These are phyloP conservation scores for Globisporangium solare DNA, from an alignment of 352 stramenopile genomes.

Conservation along the genomic window DNA sequence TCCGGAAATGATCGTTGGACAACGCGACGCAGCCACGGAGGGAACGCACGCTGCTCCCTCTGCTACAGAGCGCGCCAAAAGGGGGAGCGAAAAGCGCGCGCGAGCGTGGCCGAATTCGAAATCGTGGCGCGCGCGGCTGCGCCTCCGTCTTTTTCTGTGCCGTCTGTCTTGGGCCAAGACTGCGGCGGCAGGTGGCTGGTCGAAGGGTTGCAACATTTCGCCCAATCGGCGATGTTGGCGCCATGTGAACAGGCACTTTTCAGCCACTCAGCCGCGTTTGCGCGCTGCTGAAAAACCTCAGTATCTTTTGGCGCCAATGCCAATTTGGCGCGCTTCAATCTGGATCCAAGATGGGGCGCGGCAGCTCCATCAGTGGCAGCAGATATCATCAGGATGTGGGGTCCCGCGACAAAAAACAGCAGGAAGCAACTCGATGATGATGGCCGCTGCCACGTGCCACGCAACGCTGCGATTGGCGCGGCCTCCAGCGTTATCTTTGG, in stretches of 20 bases:
- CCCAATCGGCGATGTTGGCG: neutral
- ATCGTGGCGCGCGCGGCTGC: conserved; percentile 10
- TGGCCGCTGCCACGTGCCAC: conserved; percentile 3
- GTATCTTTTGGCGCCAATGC: conserved; percentile 6
- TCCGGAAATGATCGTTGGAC: conserved; percentile 14
- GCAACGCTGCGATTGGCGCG: conserved; percentile 9
- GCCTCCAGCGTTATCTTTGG: neutral
- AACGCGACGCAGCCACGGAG: neutral
- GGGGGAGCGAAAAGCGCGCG: conserved; percentile 13
- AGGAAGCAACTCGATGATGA: neutral
- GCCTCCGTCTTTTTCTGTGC: neutral
- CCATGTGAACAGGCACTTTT: neutral
- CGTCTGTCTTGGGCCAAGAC: no score
- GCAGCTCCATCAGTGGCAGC: neutral
- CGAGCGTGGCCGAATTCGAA: conserved; percentile 12
- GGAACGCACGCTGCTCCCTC: no score
- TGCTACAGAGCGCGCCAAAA: conserved; percentile 9
- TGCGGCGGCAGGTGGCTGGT: no score
- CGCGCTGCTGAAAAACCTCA: conserved; percentile 16
- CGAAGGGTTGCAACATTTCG: no score
- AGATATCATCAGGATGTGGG: neutral
- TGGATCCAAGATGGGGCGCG: conserved; percentile 1
- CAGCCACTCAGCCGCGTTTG: conserved; percentile 19
- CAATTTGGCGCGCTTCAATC: neutral
- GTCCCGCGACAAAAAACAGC: neutral